Conservation (phyloP, 2,329 filamentous ascomycete species). For the Claviceps sorghi region DNA sequence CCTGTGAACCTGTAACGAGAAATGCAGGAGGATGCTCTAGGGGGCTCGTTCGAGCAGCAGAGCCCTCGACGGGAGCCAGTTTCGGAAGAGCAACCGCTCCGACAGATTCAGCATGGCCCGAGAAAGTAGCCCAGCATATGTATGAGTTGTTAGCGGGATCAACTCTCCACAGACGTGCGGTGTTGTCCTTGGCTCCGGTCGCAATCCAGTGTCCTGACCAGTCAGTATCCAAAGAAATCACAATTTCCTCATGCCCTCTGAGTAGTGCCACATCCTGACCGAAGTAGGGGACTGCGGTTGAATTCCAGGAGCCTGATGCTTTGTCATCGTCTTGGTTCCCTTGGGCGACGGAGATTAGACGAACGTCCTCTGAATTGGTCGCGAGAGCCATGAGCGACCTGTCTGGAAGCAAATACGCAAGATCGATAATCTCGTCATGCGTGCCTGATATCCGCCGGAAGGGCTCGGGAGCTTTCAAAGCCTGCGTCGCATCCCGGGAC, state of each 20-base stretch:
- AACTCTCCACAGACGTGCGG: slow-evolving; percentile 76
- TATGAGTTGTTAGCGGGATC: slow-evolving; percentile 63
- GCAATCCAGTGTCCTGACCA: slow-evolving; percentile 96
- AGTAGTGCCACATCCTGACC: slow-evolving; percentile 78
- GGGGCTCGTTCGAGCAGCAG: slow-evolving; percentile 57
- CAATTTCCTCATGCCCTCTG: slow-evolving; percentile 86
- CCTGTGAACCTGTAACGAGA: slow-evolving; percentile 82
- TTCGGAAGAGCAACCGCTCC: slow-evolving; percentile 78
- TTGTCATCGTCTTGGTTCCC: slow-evolving; percentile 11
- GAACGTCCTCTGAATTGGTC: slow-evolving; percentile 87
- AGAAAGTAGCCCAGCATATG: slow-evolving; percentile 67
- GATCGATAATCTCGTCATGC: slow-evolving; percentile 93
- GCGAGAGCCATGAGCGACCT: slow-evolving; percentile 74
- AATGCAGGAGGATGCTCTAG: slow-evolving; percentile 69
- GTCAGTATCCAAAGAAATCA: slow-evolving; percentile 86
- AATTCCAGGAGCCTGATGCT: slow-evolving; percentile 8
- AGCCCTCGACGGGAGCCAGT: slow-evolving; percentile 49
- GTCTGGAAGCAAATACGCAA: slow-evolving; percentile 72
- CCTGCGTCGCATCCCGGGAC: slow-evolving; percentile 22
- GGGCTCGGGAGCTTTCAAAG: slow-evolving; percentile 30
- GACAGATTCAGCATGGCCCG: slow-evolving; percentile 85
- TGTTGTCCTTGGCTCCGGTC: slow-evolving; percentile 94
- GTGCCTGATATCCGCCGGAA: slow-evolving; percentile 82
- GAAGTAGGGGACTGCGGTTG: slow-evolving; percentile 47
- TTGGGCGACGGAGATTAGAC: slow-evolving; percentile 60